These are phyloP conservation scores for Cutaneotrichosporon curvatum DNA, from an alignment of 1,284 basidiomycete species.

Conservation along the genomic window DNA sequence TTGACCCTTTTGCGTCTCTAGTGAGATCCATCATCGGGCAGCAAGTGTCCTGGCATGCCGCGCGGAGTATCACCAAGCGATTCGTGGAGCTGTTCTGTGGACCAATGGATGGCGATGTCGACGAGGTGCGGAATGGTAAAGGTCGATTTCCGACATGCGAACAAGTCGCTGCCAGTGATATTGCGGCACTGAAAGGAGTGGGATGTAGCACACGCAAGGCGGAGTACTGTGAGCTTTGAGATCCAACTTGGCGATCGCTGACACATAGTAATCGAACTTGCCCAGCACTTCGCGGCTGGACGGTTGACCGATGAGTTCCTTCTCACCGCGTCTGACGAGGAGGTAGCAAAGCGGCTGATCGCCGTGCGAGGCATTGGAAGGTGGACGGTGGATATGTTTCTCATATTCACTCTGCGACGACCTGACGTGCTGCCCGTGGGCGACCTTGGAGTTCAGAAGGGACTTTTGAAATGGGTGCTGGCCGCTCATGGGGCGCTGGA, in stretches of 20 bases:
- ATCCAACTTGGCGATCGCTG: background rate
- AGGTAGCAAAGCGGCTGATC: constrained; percentile 65
- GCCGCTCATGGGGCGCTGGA: constrained; percentile 52
- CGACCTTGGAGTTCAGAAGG: constrained; percentile 74
- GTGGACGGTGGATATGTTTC: constrained; percentile 73
- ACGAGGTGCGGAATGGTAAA: constrained; percentile 10
- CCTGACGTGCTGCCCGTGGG: constrained; percentile 76
- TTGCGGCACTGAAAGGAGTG: constrained; percentile 58
- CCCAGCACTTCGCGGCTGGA: constrained; percentile 67
- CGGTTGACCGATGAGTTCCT: constrained; percentile 65
- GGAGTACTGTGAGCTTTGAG: constrained; percentile 60
- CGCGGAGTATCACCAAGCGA: constrained; percentile 72
- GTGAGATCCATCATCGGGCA: constrained; percentile 69
- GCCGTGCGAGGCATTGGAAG: constrained; percentile 72
- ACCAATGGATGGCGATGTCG: constrained; percentile 1
- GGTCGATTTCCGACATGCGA: constrained; percentile 60
- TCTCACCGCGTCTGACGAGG: constrained; percentile 62
- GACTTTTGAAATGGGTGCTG: constrained; percentile 66
- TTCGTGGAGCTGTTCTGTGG: constrained; percentile 71
- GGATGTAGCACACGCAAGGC: constrained; percentile 74
- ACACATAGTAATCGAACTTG: constrained; percentile 64
- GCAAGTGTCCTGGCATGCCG: constrained; percentile 87
- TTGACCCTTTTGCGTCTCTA: constrained; percentile 52
- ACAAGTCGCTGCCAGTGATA: constrained; percentile 58
- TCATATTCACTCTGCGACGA: constrained; percentile 74